phyloP scores from a whole-genome alignment of 768 basidiomycete genomes.

The Kwoniella botswanensis region DNA sequence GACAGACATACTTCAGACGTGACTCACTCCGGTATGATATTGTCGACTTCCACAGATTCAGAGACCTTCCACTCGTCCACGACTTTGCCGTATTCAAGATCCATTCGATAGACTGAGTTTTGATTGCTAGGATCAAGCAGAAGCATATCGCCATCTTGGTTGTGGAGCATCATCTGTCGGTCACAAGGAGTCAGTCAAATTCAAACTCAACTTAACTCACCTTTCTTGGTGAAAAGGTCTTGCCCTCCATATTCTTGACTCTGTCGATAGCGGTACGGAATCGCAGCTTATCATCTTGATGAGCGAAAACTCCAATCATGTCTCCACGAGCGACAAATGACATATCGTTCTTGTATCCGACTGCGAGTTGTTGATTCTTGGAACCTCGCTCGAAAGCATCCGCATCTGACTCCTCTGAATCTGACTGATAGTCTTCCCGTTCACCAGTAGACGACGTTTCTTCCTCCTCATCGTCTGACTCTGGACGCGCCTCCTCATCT shows the following conservation, averaged over 20 bases:
- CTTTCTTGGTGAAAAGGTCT: conserved; percentile 82
- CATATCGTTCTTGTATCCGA: conserved; percentile 93
- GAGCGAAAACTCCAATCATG: conserved; percentile 88
- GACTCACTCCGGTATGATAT: conserved; percentile 77
- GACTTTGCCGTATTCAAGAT: conserved; percentile 89
- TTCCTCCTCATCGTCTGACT: conserved; percentile 62
- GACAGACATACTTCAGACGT: background rate
- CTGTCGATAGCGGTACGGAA: conserved; percentile 87
- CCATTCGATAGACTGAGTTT: conserved; percentile 84
- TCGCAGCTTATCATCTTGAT: conserved; percentile 73
- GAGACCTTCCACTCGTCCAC: conserved; percentile 99
- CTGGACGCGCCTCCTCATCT: conserved; percentile 62
- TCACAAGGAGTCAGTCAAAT: too few species aligned
- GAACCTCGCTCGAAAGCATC: conserved; percentile 63
- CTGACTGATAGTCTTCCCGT: conserved; percentile 54
- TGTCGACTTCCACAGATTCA: conserved; percentile 80
- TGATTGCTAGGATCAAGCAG: conserved; percentile 81
- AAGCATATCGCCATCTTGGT: conserved; percentile 95
- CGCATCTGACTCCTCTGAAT: conserved; percentile 32
- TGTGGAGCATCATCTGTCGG: conserved; percentile 87
- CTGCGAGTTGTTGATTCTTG: conserved; percentile 83
- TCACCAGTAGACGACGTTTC: conserved; percentile 59
- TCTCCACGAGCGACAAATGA: conserved; percentile 91
- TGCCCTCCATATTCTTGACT: conserved; percentile 75
- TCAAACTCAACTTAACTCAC: conserved; percentile 60